Evolutionary conservation across 225 moss, liverwort and hornwort genomes (phyloP).

Genomic region (Marchantia paleacea): DNA sequence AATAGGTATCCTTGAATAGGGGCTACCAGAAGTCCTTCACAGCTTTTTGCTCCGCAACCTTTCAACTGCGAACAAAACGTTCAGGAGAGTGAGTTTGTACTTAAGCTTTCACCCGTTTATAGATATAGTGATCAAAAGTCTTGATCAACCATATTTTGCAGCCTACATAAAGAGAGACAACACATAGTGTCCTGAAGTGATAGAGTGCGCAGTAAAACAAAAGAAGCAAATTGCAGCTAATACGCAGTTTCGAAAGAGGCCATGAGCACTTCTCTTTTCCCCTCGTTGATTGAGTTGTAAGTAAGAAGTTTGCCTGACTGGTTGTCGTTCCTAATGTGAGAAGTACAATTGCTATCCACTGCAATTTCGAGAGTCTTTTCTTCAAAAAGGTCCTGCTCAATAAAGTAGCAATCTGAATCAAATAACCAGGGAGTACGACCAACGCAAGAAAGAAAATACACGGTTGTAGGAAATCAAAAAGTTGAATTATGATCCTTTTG

Average conservation of each 20-base stretch:
- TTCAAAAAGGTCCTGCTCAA: slow-evolving; percentile 59
- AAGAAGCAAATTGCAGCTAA: neutral
- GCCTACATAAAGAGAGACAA: neutral
- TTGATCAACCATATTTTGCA: too few relatives aligned
- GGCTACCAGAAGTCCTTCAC: slow-evolving; percentile 66
- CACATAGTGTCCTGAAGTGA: neutral
- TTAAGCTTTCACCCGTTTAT: neutral
- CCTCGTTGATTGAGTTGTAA: neutral
- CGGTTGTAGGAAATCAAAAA: neutral
- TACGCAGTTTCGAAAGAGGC: neutral
- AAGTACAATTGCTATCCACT: slow-evolving; percentile 86
- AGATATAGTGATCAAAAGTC: neutral
- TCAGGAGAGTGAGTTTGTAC: neutral
- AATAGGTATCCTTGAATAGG: slow-evolving; percentile 87
- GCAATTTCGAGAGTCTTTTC: slow-evolving; percentile 63
- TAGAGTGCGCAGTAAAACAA: neutral
- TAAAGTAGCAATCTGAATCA: neutral
- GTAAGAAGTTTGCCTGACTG: slow-evolving; percentile 59
- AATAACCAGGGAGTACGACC: neutral
- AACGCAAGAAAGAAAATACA: neutral
- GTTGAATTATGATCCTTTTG: too few relatives aligned
- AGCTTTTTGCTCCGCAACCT: slow-evolving; percentile 74
- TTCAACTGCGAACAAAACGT: slow-evolving; percentile 48
- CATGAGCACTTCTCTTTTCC: neutral
- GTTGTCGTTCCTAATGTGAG: slow-evolving; percentile 78